Percentiles rank a stretch among this genome's conserved stretches.
These are phyloP conservation scores for Hymenoscyphus scutula DNA, from an alignment of 2,329 filamentous ascomycete species.

Conservation along the genomic window DNA sequence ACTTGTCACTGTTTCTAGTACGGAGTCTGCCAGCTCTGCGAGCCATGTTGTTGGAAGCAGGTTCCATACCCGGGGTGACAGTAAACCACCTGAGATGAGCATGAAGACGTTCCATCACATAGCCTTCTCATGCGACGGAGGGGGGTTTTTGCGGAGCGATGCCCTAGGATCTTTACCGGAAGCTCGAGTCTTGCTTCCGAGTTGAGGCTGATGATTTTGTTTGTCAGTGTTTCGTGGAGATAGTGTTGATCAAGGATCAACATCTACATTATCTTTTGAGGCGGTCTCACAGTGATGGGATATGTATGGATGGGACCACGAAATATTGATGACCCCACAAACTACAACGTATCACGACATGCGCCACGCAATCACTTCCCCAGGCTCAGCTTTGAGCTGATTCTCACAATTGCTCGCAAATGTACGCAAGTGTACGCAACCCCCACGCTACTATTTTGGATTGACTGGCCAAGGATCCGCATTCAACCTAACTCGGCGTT, in stretches of 20 bases:
- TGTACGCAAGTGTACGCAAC: neutral
- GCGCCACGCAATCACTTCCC: neutral
- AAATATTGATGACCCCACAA: slow-evolving; percentile 4
- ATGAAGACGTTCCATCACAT: too few species aligned
- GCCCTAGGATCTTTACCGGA: neutral
- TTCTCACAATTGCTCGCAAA: too few species aligned
- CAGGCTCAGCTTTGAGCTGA: slow-evolving; percentile 5
- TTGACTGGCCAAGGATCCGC: neutral
- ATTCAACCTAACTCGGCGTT: neutral
- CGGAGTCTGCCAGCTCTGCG: too few species aligned
- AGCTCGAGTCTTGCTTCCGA: neutral
- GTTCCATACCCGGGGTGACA: too few species aligned
- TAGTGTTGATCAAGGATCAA: neutral
- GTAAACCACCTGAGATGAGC: neutral
- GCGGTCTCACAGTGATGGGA: too few species aligned
- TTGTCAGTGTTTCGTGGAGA: neutral
- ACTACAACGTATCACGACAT: slow-evolving; percentile 6
- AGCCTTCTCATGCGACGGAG: neutral
- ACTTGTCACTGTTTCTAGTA: too few species aligned
- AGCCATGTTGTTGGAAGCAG: neutral
- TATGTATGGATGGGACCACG: neutral
- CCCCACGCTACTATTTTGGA: slow-evolving; percentile 4
- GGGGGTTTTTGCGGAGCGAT: neutral
- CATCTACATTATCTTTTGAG: neutral
- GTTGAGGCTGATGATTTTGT: slow-evolving; percentile 9